phyloP scores from a whole-genome alignment of 345 rosid species.

The Citropsis articulata region DNA sequence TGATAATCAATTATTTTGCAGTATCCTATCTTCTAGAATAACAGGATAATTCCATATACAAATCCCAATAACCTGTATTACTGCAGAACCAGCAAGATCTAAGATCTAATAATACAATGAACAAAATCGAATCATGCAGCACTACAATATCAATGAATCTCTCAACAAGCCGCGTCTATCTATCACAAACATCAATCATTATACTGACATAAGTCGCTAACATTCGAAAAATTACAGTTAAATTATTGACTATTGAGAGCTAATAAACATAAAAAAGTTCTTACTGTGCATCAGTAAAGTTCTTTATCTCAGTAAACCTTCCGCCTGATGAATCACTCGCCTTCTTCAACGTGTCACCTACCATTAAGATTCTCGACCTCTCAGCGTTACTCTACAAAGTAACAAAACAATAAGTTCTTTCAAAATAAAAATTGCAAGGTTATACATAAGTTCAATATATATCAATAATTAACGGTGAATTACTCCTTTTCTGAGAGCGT shows the following conservation, averaged over 20 bases:
- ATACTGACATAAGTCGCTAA: neutral
- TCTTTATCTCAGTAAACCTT: conserved; percentile 46
- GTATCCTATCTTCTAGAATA: neutral
- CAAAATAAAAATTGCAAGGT: neutral
- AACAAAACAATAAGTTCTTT: neutral
- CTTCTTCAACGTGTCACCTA: conserved; percentile 80
- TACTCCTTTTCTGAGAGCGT: conserved; percentile 83
- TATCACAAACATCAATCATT: neutral
- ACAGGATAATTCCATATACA: neutral
- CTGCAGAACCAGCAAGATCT: neutral
- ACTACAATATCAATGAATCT: neutral
- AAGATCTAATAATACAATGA: neutral
- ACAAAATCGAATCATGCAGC: neutral
- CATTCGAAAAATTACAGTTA: neutral
- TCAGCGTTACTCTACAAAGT: conserved; percentile 75
- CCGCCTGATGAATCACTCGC: conserved; percentile 57
- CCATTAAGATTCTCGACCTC: conserved; percentile 86
- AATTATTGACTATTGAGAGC: neutral
- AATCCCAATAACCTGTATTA: neutral
- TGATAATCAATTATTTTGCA: neutral
- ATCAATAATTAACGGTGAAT: neutral
- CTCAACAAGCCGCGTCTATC: neutral
- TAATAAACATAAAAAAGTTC: conserved; percentile 16
- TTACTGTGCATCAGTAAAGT: conserved; percentile 65
- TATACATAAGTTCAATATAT: too few relatives aligned